Base-by-base conservation (phyloP, 164 flowering plant genomes). In the Dillenia turbinata region DNA sequence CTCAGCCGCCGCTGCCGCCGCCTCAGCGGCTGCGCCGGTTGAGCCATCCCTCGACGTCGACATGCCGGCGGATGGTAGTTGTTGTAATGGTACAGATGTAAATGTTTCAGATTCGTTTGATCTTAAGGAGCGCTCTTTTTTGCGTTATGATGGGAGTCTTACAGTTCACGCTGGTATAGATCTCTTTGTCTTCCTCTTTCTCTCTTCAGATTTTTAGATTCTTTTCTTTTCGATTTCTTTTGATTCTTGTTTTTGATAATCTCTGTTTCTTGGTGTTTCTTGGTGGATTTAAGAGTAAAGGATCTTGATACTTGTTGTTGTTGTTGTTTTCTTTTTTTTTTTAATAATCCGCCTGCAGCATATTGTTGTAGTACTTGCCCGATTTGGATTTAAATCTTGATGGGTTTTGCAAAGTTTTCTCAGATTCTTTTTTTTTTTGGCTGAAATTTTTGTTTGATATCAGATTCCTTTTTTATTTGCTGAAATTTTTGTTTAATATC, bases 121-220 rank as follows among this genome's bases (percentile, higher is more conserved):
- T 73, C 67, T 65, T 49, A 69, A 69, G 68, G 58, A 77, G 5
- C 33, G 33, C 57, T 71, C 90, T 4, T 86, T 86, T 78, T 81
- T 88, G 75, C 60, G 73, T 71, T 81, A 83, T 57, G 86, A 83
- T 73, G 97, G 97, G 68, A 89, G 86, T 77, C n/a, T 87, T 22
- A 78, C 97, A 0, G 69, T 94, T 83, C 99, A 94, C 84, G 99
- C 93, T 11, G 99, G 99, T 94, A 26, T 26, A 1, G 33, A 26
- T 79, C 13, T 12, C 17, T 6, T 47, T 44, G 16, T 51, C 12
- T 26, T 49, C 58, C 22, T 13, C 9, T 26, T 24, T 67, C 12
- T 54, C 9, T 54, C 19, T 52, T 6, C 55, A 13, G 16, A 14
- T 51, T 40, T 14, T 22, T 14, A 5, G 15, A 1, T 59, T 53